Percentiles rank a stretch among this genome's conserved stretches.
Conservation (phyloP, 169 alveolate genomes). For the Eimeria praecox region DNA sequence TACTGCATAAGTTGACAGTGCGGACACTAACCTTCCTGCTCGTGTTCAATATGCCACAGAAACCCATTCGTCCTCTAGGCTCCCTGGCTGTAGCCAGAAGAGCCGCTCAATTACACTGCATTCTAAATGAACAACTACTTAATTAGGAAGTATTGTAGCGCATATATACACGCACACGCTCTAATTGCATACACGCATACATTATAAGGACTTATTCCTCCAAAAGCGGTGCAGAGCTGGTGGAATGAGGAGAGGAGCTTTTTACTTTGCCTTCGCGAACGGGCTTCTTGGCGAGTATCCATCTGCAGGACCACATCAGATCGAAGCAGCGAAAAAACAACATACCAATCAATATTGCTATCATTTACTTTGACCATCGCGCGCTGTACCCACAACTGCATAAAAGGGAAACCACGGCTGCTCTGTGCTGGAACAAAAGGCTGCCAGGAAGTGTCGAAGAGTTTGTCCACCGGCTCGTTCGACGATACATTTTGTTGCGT, state of each 20-base stretch:
- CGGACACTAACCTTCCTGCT: neutral
- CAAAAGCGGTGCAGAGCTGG: conserved; percentile 13
- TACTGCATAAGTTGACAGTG: neutral
- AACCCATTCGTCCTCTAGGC: neutral
- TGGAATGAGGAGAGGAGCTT: neutral
- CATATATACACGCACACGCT: neutral
- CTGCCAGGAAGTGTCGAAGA: too few species aligned
- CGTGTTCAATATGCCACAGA: neutral
- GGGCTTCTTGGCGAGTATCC: conserved; percentile 42
- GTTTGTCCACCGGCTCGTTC: neutral
- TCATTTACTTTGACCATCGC: neutral
- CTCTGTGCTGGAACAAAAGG: too few species aligned
- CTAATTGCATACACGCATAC: neutral
- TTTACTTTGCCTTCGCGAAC: conserved; percentile 19
- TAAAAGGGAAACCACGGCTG: too few species aligned
- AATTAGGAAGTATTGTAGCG: neutral
- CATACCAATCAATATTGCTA: neutral
- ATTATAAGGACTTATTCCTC: neutral
- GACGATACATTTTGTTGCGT: neutral
- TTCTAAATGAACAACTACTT: neutral
- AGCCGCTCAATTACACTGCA: neutral
- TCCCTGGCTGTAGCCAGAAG: neutral
- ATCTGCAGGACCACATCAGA: conserved; percentile 10
- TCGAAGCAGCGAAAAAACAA: neutral
- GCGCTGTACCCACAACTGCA: neutral